Conservation (phyloP, 768 basidiomycete genomes). For the Xanthoconium stramineum region DNA sequence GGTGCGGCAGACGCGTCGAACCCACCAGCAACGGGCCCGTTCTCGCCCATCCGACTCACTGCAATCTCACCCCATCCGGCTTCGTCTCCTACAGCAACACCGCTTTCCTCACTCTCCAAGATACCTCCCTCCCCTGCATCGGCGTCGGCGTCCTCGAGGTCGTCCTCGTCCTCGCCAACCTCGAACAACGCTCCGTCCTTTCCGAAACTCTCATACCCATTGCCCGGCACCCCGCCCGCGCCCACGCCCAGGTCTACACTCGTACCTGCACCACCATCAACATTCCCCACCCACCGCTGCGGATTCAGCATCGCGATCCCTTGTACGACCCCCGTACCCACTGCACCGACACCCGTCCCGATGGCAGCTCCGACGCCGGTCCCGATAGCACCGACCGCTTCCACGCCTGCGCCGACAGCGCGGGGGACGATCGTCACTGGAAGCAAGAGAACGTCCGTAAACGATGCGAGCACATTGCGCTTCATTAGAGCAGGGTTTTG, state of each 20-base stretch:
- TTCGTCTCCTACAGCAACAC: conserved; percentile 10
- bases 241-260: neutral
- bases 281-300: conserved; percentile 69
- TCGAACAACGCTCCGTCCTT: conserved; percentile 48
- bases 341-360: conserved; percentile 54
- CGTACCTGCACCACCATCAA: neutral
- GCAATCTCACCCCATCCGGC: conserved; percentile 26
- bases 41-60: conserved; percentile 3
- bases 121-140: neutral
- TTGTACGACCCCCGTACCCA: conserved; percentile 69
- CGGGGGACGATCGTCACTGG: conserved; percentile 97
- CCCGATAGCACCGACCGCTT: conserved; percentile 62
- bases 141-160: conserved; percentile 7
- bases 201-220: conserved; percentile 22
- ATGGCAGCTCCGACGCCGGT: conserved; percentile 62
- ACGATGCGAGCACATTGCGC: conserved; percentile 87
- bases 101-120: neutral
- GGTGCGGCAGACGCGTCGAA: neutral
- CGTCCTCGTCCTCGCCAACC: conserved; percentile 42
- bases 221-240: neutral
- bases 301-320: conserved; percentile 91
- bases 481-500: conserved; percentile 91
- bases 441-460: conserved; percentile 82
- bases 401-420: conserved; percentile 68
- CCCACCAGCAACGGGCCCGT: neutral